phyloP scores from a whole-genome alignment of 2,329 filamentous ascomycete genomes.

The Juglanconis sp. region DNA sequence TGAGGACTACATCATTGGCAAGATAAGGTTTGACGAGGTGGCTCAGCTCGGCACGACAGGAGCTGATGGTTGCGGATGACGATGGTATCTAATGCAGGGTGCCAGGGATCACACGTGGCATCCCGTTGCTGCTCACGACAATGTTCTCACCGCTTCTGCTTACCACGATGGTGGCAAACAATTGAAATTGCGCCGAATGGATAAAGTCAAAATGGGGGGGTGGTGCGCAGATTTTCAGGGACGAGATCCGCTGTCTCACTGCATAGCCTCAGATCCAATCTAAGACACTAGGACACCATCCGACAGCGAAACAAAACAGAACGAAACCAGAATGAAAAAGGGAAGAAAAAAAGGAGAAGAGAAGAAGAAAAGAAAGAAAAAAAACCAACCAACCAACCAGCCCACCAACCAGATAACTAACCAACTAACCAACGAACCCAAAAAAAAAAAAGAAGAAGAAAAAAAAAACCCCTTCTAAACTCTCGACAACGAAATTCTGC shows the following conservation, averaged over 20 bases:
- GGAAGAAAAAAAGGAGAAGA: too few species aligned
- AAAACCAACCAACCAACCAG: background rate
- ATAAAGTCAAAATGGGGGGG: background rate
- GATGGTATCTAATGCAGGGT: constrained; percentile 4
- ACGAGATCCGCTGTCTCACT: constrained; percentile 2
- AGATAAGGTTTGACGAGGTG: background rate
- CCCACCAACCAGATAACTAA: background rate
- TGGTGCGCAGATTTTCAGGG: background rate
- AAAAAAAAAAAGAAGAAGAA: background rate
- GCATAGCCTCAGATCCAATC: constrained; percentile 10
- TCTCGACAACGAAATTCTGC: too few species aligned
- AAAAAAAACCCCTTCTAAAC: too few species aligned
- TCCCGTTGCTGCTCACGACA: background rate
- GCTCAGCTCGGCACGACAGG: constrained; percentile 8
- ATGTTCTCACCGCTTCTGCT: constrained; percentile 8
- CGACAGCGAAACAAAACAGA: background rate
- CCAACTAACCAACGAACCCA: background rate
- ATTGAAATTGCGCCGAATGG: background rate
- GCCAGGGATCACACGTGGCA: constrained; percentile 4
- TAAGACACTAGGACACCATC: background rate
- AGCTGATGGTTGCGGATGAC: constrained; percentile 11
- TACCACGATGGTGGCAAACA: background rate
- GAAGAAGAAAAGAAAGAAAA: too few species aligned
- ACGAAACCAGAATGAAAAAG: too few species aligned
- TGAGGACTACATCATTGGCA: background rate